These are phyloP conservation scores for Russula foetens DNA, from an alignment of 768 basidiomycete genomes.

Conservation along the genomic window DNA sequence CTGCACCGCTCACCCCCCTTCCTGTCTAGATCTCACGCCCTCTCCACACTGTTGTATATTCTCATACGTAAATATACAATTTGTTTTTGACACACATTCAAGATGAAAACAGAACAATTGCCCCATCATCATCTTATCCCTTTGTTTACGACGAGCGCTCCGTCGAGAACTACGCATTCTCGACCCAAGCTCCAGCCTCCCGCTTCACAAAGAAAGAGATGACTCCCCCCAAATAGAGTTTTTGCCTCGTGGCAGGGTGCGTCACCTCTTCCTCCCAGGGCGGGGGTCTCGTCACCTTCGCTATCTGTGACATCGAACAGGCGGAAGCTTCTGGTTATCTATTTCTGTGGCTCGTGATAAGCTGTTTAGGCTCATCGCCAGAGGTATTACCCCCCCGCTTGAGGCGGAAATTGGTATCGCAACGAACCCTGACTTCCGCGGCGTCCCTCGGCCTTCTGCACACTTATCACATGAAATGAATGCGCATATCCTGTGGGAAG, in stretches of 20 bases:
- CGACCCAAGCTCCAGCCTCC: background rate
- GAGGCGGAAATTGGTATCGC: background rate
- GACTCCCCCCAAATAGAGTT: background rate
- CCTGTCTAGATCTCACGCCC: background rate
- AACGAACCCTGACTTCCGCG: background rate
- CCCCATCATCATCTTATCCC: background rate
- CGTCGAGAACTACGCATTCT: background rate
- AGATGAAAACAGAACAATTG: background rate
- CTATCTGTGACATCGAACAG: background rate
- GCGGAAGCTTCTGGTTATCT: background rate
- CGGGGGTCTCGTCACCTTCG: background rate
- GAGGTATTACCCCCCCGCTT: background rate
- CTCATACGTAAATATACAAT: no score
- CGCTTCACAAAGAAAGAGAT: background rate
- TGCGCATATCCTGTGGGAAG: constrained; percentile 1
- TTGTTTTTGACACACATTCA: no score
- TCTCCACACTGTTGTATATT: background rate
- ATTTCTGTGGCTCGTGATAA: constrained; percentile 8
- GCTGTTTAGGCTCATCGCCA: background rate
- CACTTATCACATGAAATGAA: constrained; percentile 13
- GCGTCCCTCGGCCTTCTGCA: background rate
- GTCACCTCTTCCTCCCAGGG: constrained; percentile 3
- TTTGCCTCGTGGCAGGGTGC: constrained; percentile 8
- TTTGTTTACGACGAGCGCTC: background rate
- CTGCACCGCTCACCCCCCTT: background rate